Conservation (phyloP, 163 green algal genomes). For the Scenedesmus sp. region DNA sequence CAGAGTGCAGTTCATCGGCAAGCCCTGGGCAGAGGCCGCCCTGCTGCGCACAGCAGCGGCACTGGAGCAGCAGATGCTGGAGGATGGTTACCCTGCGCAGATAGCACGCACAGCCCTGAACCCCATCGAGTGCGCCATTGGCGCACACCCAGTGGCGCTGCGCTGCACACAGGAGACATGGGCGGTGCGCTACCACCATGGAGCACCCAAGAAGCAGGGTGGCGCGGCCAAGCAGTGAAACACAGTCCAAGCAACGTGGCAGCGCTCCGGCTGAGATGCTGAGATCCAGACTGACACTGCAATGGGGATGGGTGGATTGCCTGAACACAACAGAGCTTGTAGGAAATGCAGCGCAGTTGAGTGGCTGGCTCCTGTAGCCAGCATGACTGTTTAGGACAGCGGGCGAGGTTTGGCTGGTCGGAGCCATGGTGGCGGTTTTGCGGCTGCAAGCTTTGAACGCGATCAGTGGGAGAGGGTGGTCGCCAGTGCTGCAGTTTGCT, state of each 20-base stretch:
- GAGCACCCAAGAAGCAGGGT: not conserved
- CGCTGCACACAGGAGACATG: slow-evolving; percentile 4
- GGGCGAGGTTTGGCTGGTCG: not conserved
- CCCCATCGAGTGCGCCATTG: slow-evolving; percentile 28
- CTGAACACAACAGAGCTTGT: not conserved
- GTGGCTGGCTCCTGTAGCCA: not conserved
- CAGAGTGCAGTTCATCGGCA: slow-evolving; percentile 71
- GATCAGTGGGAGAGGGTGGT: not conserved
- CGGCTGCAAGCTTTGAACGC: not conserved
- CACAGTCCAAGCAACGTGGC: too few species aligned
- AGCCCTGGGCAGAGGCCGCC: slow-evolving; percentile 65
- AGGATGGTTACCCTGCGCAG: slow-evolving; percentile 16
- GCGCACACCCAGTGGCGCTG: slow-evolving; percentile 13
- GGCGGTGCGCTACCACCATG: not conserved
- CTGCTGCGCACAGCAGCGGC: slow-evolving; percentile 64
- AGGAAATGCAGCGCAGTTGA: not conserved
- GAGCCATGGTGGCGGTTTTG: not conserved
- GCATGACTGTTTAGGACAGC: not conserved
- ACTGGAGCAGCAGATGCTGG: slow-evolving; percentile 61
- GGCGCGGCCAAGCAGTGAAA: not conserved
- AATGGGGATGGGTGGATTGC: not conserved
- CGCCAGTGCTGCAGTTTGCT: not conserved
- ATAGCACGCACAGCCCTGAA: slow-evolving; percentile 10
- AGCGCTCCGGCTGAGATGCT: not conserved
- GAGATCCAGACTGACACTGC: not conserved